Conservation (phyloP, 2,329 filamentous ascomycete species). For the Aspergillus pseudoglaucus region DNA sequence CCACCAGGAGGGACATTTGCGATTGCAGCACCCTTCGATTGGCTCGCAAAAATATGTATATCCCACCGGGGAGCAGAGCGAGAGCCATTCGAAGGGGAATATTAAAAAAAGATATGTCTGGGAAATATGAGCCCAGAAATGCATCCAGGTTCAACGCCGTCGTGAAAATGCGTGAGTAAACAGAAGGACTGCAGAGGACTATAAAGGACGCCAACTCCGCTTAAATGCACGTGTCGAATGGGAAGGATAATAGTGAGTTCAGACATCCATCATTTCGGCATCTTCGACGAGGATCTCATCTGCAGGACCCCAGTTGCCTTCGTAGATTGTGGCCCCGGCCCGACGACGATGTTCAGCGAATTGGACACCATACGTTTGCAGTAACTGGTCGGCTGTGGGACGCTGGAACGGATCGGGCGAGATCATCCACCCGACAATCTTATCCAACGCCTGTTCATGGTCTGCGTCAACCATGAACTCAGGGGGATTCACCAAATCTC, state of each 20-base stretch:
- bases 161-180: conserved; percentile 17
- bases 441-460: conserved; percentile 71
- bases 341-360: conserved; percentile 75
- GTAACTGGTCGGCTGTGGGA: conserved; percentile 67
- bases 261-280: conserved; percentile 60
- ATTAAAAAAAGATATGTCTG: neutral
- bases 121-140: conserved; percentile 11
- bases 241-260: conserved; percentile 19
- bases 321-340: conserved; percentile 88
- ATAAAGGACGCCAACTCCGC: conserved; percentile 21
- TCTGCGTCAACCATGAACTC: conserved; percentile 77
- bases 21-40: neutral
- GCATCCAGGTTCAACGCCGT: conserved; percentile 8
- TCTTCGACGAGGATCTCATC: conserved; percentile 55
- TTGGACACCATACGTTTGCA: conserved; percentile 64
- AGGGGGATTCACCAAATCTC: conserved; percentile 64
- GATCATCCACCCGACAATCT: conserved; percentile 83
- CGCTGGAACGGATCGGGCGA: conserved; percentile 65
- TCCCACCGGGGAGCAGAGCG: neutral
- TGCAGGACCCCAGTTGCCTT: conserved; percentile 88
- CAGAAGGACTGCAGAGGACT: conserved; percentile 8
- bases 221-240: conserved; percentile 26
- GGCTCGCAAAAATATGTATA: neutral
- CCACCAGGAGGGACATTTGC: conserved; percentile 8
- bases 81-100: neutral